These are phyloP conservation scores for Fusarium annulatum DNA, from an alignment of 2,329 filamentous ascomycete species.

Conservation along the genomic window DNA sequence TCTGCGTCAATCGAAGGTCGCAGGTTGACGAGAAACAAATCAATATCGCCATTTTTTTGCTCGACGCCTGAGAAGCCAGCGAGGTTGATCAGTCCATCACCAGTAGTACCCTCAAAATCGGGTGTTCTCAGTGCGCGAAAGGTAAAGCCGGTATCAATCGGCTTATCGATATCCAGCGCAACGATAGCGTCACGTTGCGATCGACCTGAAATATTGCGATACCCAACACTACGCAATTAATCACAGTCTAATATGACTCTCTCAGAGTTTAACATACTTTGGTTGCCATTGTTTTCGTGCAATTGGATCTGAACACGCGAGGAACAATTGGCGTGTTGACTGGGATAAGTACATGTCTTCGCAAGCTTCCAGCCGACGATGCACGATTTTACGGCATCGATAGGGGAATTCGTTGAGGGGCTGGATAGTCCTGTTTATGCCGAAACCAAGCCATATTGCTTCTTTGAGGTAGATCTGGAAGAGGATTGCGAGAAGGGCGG, in stretches of 20 bases:
- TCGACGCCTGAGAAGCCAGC: conserved; percentile 48
- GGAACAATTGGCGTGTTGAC: conserved; percentile 38
- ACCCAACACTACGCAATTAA: conserved; percentile 12
- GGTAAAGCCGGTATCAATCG: conserved; percentile 29
- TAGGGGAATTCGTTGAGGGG: conserved; percentile 42
- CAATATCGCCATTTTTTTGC: conserved; percentile 22
- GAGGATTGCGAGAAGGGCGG: conserved; percentile 23
- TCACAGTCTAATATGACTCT: too few species aligned
- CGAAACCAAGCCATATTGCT: conserved; percentile 36
- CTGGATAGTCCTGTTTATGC: conserved; percentile 34
- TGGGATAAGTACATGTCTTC: conserved; percentile 45
- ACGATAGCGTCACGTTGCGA: conserved; percentile 48
- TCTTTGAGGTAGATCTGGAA: conserved; percentile 42
- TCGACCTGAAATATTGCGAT: conserved; percentile 45
- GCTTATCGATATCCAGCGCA: conserved; percentile 49
- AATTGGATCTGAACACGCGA: conserved; percentile 39
- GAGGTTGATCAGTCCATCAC: conserved; percentile 47
- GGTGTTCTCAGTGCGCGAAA: conserved; percentile 42
- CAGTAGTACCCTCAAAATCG: conserved; percentile 45
- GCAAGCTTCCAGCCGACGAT: conserved; percentile 35
- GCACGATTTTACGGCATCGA: conserved; percentile 37
- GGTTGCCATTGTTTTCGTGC: conserved; percentile 35
- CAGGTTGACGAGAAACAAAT: conserved; percentile 34
- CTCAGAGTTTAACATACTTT: not conserved
- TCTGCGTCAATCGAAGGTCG: conserved; percentile 23